phyloP scores from a whole-genome alignment of 2,329 filamentous ascomycete genomes.

The Fonsecaea erecta region DNA sequence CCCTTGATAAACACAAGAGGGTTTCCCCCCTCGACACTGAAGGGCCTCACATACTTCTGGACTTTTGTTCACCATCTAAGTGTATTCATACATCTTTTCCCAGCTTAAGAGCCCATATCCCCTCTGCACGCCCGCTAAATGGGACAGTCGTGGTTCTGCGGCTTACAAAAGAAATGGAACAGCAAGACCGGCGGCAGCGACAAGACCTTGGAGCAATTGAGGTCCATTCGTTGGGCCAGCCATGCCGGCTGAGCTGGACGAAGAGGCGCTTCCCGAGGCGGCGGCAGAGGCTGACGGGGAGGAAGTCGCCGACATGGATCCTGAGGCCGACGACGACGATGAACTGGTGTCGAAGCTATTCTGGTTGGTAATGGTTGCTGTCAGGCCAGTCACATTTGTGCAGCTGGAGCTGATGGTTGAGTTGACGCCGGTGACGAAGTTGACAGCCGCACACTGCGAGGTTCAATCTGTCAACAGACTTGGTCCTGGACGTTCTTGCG shows the following conservation, averaged over 20 bases:
- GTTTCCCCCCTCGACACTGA: neutral
- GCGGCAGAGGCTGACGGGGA: slow-evolving; percentile 14
- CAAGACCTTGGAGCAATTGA: slow-evolving; percentile 14
- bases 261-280: slow-evolving; percentile 12
- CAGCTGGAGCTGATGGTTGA: slow-evolving; percentile 52
- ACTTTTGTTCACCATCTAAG: neutral
- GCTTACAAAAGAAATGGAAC: slow-evolving; percentile 20
- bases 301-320: neutral
- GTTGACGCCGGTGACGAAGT: slow-evolving; percentile 32
- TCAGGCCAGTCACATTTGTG: slow-evolving; percentile 63
- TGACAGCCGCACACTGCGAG: slow-evolving; percentile 34
- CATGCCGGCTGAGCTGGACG: slow-evolving; percentile 17
- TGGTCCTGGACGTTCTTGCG: neutral
- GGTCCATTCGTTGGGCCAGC: slow-evolving; percentile 17
- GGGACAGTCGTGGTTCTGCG: neutral
- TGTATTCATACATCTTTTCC: slow-evolving; percentile 4
- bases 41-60: neutral
- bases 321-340: slow-evolving; percentile 14
- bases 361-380: slow-evolving; percentile 42
- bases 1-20: neutral
- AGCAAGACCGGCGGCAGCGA: slow-evolving; percentile 19
- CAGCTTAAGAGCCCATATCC: neutral
- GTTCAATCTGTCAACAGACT: neutral
- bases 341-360: slow-evolving; percentile 27
- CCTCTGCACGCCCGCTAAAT: neutral